Percentiles rank a stretch among this genome's conserved stretches.
Evolutionary conservation across 345 rosid species (phyloP).

Genomic region (Populus davidiana): DNA sequence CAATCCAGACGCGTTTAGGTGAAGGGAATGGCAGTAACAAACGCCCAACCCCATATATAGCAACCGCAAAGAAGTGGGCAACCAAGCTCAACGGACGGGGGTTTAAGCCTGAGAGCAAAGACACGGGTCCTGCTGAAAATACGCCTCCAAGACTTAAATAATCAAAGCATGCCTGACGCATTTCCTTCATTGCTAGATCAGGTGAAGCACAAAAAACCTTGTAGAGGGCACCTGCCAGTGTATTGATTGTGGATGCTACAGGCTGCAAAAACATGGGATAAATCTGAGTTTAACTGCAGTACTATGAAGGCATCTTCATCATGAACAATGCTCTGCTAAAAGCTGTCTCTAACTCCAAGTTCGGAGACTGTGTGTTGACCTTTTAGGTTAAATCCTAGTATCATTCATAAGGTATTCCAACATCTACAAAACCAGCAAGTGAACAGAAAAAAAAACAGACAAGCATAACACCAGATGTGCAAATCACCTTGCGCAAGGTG

Average conservation of each 20-base stretch:
- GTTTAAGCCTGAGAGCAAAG: slow-evolving; percentile 23
- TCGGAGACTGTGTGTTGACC: too few species aligned
- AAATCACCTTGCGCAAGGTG: slow-evolving; percentile 19
- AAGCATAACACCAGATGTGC: neutral
- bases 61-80: slow-evolving; percentile 22
- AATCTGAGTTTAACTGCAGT: neutral
- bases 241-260: slow-evolving; percentile 23
- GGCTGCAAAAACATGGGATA: slow-evolving; percentile 16
- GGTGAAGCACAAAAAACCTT: slow-evolving; percentile 21
- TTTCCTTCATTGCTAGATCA: slow-evolving; percentile 23
- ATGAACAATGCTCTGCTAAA: too few species aligned
- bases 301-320: neutral
- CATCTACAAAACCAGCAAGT: too few species aligned
- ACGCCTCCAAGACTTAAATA: slow-evolving; percentile 21
- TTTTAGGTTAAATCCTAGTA: too few species aligned
- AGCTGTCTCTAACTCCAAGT: neutral
- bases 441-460: neutral
- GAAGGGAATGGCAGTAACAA: slow-evolving; percentile 19
- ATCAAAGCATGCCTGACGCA: slow-evolving; percentile 21
- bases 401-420: too few species aligned
- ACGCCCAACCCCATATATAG: slow-evolving; percentile 22
- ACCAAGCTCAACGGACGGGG: slow-evolving; percentile 19
- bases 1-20: slow-evolving; percentile 19
- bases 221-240: slow-evolving; percentile 22
- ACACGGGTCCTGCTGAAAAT: slow-evolving; percentile 19